Percentiles rank a stretch among this genome's conserved stretches.
Evolutionary conservation across 2,329 filamentous ascomycete species (phyloP).

Genomic region (Colletotrichum horii): DNA sequence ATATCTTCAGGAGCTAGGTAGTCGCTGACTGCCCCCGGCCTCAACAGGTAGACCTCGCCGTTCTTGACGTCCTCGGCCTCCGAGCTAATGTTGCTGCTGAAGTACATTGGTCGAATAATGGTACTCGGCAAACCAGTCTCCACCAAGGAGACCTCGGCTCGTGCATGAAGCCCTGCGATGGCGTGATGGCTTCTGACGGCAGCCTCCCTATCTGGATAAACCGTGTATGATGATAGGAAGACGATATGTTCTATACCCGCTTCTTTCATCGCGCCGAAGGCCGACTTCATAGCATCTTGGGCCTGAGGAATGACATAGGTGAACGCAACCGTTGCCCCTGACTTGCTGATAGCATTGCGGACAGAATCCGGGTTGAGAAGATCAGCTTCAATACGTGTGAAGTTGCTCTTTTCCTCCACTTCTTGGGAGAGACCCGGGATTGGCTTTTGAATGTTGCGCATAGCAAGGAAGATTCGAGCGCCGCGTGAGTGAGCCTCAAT

Average conservation of each 20-base stretch:
- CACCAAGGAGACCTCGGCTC: constrained; percentile 46
- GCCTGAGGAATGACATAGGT: constrained; percentile 43
- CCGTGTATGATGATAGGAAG: constrained; percentile 46
- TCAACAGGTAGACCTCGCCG: constrained; percentile 35
- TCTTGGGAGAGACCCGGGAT: constrained; percentile 30
- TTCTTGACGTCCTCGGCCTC: constrained; percentile 30
- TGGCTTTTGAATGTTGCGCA: constrained; percentile 49
- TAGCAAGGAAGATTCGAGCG: constrained; percentile 50
- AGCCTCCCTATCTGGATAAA: constrained; percentile 30
- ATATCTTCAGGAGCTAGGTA: constrained; percentile 48
- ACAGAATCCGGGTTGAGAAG: constrained; percentile 46
- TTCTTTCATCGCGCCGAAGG: constrained; percentile 45
- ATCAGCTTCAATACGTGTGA: constrained; percentile 47
- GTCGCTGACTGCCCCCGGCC: constrained; percentile 38
- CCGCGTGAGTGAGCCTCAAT: constrained; percentile 41
- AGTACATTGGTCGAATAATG: constrained; percentile 44
- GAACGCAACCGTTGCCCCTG: constrained; percentile 52
- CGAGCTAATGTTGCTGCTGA: constrained; percentile 45
- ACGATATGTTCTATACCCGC: constrained; percentile 49
- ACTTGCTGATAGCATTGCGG: constrained; percentile 39
- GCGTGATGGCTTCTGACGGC: constrained; percentile 29
- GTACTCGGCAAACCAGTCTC: constrained; percentile 40
- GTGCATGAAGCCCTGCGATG: constrained; percentile 46
- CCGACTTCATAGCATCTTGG: constrained; percentile 42
- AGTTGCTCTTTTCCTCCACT: constrained; percentile 33